These are phyloP conservation scores for Zangia roseola DNA, from an alignment of 768 basidiomycete species.

Conservation along the genomic window DNA sequence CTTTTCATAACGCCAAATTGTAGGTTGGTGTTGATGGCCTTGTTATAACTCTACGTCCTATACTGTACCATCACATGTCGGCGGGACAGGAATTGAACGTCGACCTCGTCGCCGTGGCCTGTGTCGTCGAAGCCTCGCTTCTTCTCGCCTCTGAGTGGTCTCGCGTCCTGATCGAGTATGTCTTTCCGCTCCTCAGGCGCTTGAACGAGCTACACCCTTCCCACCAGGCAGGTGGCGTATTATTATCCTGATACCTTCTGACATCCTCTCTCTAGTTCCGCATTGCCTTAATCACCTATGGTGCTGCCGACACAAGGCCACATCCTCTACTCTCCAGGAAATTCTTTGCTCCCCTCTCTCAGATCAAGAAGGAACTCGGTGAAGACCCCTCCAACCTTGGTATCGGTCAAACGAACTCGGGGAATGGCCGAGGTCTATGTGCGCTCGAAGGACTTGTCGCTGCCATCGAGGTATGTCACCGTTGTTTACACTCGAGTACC, in stretches of 20 bases:
- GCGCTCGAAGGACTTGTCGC: conserved; percentile 71
- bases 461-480: conserved; percentile 57
- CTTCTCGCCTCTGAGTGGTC: conserved; percentile 54
- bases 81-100: conserved; percentile 9
- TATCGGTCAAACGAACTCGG: conserved; percentile 53
- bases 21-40: no score
- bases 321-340: conserved; percentile 54
- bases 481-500: background rate
- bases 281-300: conserved; percentile 63
- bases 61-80: conserved; percentile 19
- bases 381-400: conserved; percentile 50
- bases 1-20: no score
- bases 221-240: conserved; percentile 34
- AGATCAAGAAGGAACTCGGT: conserved; percentile 45
- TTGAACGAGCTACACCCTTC: conserved; percentile 42
- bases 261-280: conserved; percentile 31
- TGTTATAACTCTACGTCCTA: background rate
- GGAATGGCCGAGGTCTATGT: conserved; percentile 55
- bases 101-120: conserved; percentile 48
- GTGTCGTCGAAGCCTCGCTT: conserved; percentile 62
- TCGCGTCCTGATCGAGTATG: conserved; percentile 44
- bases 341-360: conserved; percentile 49
- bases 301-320: conserved; percentile 52
- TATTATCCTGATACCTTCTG: background rate
- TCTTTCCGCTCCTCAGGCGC: conserved; percentile 51